These are phyloP conservation scores for Blastosporella zonata DNA, from an alignment of 1,284 basidiomycete genomes.

Conservation along the genomic window DNA sequence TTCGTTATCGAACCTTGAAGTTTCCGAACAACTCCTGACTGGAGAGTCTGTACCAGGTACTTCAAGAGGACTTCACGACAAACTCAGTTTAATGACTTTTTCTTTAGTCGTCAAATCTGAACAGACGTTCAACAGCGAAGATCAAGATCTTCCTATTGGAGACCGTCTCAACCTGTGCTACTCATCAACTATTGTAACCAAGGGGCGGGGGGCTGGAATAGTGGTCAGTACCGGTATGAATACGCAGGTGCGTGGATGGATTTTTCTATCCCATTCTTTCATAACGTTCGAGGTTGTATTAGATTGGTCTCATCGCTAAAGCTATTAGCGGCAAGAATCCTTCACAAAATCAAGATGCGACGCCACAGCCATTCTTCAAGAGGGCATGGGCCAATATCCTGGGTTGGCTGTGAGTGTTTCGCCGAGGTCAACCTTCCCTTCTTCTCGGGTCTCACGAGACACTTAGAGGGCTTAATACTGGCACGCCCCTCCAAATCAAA, in stretches of 20 bases:
- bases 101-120: slow-evolving; percentile 48
- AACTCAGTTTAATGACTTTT: background rate
- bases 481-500: slow-evolving; percentile 63
- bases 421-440: background rate
- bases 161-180: slow-evolving; percentile 55
- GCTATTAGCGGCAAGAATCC: slow-evolving; percentile 29
- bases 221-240: slow-evolving; percentile 63
- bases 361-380: slow-evolving; percentile 17
- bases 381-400: too few species aligned
- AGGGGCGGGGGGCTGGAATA: slow-evolving; percentile 60
- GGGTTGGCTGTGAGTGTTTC: background rate
- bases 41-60: slow-evolving; percentile 58
- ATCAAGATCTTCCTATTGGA: slow-evolving; percentile 43
- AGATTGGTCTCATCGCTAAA: slow-evolving; percentile 56
- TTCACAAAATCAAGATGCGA: slow-evolving; percentile 9
- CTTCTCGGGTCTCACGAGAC: too few species aligned
- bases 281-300: background rate
- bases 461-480: slow-evolving; percentile 31
- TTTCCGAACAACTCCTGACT: slow-evolving; percentile 69
- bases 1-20: slow-evolving; percentile 43
- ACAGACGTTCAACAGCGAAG: slow-evolving; percentile 31
- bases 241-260: slow-evolving; percentile 49
- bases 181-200: slow-evolving; percentile 61
- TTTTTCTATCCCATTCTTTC: background rate
- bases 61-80: background rate